Percentiles rank a stretch among this genome's conserved stretches.
These are phyloP conservation scores for Boechera divaricarpa DNA, from an alignment of 345 rosid species.

Conservation along the genomic window DNA sequence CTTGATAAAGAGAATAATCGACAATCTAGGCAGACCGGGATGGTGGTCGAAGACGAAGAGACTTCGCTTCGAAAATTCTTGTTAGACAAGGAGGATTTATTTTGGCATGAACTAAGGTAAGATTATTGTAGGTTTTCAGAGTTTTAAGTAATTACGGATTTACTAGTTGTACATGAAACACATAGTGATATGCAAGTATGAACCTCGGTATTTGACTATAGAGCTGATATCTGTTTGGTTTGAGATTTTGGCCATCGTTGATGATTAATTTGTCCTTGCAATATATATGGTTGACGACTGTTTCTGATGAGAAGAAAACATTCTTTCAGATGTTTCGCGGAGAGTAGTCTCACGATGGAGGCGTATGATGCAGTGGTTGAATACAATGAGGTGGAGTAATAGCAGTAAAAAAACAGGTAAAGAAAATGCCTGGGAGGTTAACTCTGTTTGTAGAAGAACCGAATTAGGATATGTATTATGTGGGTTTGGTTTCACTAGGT, in stretches of 20 bases:
- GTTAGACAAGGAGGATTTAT: constrained; percentile 48
- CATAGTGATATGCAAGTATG: not conserved
- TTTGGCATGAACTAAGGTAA: constrained; percentile 86
- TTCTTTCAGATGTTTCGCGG: constrained; percentile 64
- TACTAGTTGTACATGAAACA: not conserved
- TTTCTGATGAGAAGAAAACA: constrained; percentile 22
- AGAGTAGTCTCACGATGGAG: constrained; percentile 64
- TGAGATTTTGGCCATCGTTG: not conserved
- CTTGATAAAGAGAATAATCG: constrained; percentile 48
- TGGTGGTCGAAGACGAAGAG: constrained; percentile 39
- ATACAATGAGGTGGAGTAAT: constrained; percentile 47
- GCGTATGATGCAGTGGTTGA: constrained; percentile 69
- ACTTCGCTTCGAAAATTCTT: constrained; percentile 54
- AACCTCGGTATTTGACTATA: not conserved
- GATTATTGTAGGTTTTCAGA: not conserved
- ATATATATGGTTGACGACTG: constrained; percentile 4
- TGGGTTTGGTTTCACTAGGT: not conserved
- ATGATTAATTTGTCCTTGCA: not conserved
- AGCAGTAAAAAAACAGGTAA: constrained; percentile 15
- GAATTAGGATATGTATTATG: not conserved
- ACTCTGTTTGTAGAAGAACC: not conserved
- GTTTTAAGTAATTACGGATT: not conserved
- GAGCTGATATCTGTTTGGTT: constrained; percentile 1
- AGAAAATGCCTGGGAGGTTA: not conserved
- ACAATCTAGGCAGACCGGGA: constrained; percentile 31